Percentiles rank a stretch among this genome's conserved stretches.
Conservation (phyloP, 2,329 filamentous ascomycete genomes). For the Waltergamsia citrina region DNA sequence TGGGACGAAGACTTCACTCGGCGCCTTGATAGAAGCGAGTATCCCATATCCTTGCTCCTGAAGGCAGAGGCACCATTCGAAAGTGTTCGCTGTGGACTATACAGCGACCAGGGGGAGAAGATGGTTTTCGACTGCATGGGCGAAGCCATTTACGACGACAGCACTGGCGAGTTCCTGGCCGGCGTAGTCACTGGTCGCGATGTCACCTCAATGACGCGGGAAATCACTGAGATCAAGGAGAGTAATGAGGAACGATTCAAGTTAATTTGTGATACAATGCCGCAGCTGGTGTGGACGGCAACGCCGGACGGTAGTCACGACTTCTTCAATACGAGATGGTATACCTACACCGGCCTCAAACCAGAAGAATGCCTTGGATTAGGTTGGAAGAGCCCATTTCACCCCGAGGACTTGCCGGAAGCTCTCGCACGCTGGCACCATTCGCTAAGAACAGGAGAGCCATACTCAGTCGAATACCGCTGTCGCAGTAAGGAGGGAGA, state of each 20-base stretch:
- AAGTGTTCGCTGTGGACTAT: conserved; percentile 53
- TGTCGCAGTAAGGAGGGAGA: conserved; percentile 56
- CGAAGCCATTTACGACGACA: conserved; percentile 56
- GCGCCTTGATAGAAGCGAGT: conserved; percentile 46
- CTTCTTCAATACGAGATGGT: conserved; percentile 72
- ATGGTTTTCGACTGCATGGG: conserved; percentile 57
- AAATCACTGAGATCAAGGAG: conserved; percentile 60
- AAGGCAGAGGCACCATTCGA: conserved; percentile 50
- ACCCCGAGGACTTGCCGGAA: conserved; percentile 58
- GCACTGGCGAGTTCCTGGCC: conserved; percentile 62
- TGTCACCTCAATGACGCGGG: conserved; percentile 58
- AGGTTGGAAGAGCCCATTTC: conserved; percentile 56
- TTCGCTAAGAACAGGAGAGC: conserved; percentile 56
- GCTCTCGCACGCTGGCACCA: conserved; percentile 49
- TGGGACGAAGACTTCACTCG: conserved; percentile 59
- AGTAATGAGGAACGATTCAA: conserved; percentile 67
- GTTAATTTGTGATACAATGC: conserved; percentile 66
- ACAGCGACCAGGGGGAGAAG: conserved; percentile 39
- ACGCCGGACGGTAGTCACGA: conserved; percentile 56
- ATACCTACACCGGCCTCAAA: conserved; percentile 63
- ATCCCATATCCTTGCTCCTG: conserved; percentile 57
- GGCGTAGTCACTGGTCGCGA: conserved; percentile 65
- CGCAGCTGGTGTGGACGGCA: conserved; percentile 66
- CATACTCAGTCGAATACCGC: conserved; percentile 63
- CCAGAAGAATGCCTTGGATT: conserved; percentile 52